Conservation (phyloP, 768 basidiomycete species). For the Lactifluus pinguis region DNA sequence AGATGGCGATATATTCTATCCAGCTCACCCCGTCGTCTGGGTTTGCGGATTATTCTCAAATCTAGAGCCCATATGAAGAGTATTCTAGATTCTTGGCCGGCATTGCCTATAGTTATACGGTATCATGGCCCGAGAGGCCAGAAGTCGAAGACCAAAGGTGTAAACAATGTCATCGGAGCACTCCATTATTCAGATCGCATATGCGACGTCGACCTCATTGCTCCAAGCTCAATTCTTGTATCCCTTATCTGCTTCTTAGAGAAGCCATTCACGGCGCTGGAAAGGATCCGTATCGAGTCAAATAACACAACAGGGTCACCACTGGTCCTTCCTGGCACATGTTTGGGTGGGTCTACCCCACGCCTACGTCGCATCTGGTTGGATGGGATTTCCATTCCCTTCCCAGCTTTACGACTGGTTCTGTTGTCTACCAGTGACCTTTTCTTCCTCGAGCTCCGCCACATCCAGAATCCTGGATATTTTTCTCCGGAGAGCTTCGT, state of each 20-base stretch:
- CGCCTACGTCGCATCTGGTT: background rate
- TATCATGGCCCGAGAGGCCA: background rate
- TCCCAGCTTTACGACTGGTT: background rate
- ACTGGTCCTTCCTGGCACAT: conserved; percentile 12
- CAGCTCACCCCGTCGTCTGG: background rate
- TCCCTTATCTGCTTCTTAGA: conserved; percentile 25
- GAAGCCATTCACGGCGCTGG: conserved; percentile 20
- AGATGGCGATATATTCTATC: background rate
- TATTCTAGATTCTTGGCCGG: background rate
- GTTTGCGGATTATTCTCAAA: background rate
- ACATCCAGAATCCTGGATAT: background rate
- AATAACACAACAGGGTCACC: conserved; percentile 29
- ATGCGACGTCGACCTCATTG: background rate
- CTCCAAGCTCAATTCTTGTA: background rate
- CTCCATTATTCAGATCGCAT: background rate
- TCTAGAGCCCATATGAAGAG: background rate
- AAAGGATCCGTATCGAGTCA: conserved; percentile 22
- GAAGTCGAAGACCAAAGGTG: background rate
- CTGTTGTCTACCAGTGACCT: conserved; percentile 2
- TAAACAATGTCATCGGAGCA: background rate
- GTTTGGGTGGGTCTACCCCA: background rate
- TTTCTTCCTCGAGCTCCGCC: background rate
- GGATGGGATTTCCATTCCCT: background rate
- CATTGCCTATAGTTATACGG: background rate
- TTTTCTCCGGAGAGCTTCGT: background rate